Base-by-base conservation (phyloP, 1,284 basidiomycete species). In the Ceratobasidium sp. region DNA sequence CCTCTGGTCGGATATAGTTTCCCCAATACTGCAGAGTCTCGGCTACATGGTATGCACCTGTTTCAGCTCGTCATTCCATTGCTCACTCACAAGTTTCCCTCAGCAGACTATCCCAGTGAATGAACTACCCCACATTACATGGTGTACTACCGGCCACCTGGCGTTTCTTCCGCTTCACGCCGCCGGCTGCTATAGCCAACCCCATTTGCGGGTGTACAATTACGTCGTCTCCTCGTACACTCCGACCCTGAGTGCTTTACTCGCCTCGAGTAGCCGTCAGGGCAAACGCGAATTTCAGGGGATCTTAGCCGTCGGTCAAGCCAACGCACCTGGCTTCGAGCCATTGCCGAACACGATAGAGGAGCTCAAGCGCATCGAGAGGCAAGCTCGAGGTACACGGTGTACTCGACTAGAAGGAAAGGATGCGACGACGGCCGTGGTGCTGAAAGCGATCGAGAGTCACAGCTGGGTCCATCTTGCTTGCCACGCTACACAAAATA, bases 381-480 rank as follows among this genome's bases (percentile, higher is more conserved):
- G 8, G 19, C 44, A 24, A 7, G 14, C 57, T 4, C 15, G 27
- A 3, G 19, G 31, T 19, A 29, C 29, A 1, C 29, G 22, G 1
- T 53, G 29, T 22, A 33, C 33, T 53, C 48, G 22, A 4, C 24
- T 64, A 1, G 48, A 54, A 9, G 59, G 51, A 6, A 19, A 66
- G 0, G 7, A 53, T 24, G 60, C 50, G 22, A 74, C 73, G 2
- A 1, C 2, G 14, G 63, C 22, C 1, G 36, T n/a, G 8, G 50
- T 66, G 1, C 27, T 74, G 27, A 36, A 22, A 1, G 62, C 5
- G 1, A 33, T 74, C 31, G 24, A 53, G 33, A 1, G 2, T 17
- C 45, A 41, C 11, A 27, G 24, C 22, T 74, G 63, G 62, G 73
- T 66, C 1, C 73, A 74, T 36, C 31, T 74, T 9, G 60, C 63